Conservation (phyloP, 2,329 filamentous ascomycete species). For the Penicillium occitanis region DNA sequence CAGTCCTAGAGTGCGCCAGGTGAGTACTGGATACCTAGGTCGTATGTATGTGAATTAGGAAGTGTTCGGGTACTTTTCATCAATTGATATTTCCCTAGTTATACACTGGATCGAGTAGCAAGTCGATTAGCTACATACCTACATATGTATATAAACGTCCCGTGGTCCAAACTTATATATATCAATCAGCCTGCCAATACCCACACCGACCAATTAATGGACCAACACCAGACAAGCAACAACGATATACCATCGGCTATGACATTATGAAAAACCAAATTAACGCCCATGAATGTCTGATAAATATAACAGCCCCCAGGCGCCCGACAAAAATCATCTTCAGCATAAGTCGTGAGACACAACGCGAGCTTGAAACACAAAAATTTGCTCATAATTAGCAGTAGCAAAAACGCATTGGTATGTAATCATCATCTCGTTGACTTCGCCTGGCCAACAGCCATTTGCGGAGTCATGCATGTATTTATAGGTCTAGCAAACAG, state of each 20-base stretch:
- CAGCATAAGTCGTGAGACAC: background rate
- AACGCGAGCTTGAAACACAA: background rate
- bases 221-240: background rate
- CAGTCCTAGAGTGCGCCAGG: background rate
- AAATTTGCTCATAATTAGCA: background rate
- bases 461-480: background rate
- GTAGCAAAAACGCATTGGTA: background rate
- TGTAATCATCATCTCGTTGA: slow-evolving; percentile 13
- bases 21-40: background rate
- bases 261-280: background rate
- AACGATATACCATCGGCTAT: background rate
- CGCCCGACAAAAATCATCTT: slow-evolving; percentile 4
- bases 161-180: background rate
- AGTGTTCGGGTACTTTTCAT: too few species aligned
- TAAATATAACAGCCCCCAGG: background rate
- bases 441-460: background rate
- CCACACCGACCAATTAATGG: background rate
- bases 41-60: background rate
- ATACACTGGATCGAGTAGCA: background rate
- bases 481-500: background rate
- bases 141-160: background rate
- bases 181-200: background rate
- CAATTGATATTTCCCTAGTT: background rate
- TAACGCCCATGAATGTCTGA: slow-evolving; percentile 12
- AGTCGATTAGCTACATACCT: background rate